Evolutionary conservation across 257 asterid species (phyloP).

Genomic region (Solanum sitiens): DNA sequence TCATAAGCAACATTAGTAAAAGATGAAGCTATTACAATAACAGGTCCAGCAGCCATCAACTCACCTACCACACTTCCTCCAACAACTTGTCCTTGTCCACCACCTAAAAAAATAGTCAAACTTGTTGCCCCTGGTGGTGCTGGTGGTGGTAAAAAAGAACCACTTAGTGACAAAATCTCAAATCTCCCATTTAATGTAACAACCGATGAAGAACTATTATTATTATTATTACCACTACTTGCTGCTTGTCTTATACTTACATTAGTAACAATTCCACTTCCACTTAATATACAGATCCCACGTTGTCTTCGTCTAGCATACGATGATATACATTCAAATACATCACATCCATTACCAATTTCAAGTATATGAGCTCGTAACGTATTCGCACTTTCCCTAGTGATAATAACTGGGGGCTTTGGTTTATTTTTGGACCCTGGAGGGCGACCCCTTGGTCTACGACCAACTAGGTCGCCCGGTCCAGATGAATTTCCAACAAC

Average conservation of each 20-base stretch:
- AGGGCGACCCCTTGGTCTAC: conserved; percentile 52
- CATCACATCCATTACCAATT: conserved; percentile 31
- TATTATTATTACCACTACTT: conserved; percentile 8
- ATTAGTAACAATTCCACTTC: conserved; percentile 39
- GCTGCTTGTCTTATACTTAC: conserved; percentile 38
- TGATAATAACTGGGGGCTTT: conserved; percentile 42
- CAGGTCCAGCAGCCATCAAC: conserved; percentile 44
- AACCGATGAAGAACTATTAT: conserved; percentile 2
- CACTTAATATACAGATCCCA: conserved; percentile 54
- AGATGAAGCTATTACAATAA: conserved; percentile 41
- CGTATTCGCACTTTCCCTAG: conserved; percentile 51
- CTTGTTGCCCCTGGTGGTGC: conserved; percentile 59
- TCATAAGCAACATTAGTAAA: conserved; percentile 57
- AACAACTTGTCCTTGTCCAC: conserved; percentile 56
- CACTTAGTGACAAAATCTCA: conserved; percentile 39
- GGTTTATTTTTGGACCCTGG: conserved; percentile 48
- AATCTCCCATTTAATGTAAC: conserved; percentile 40
- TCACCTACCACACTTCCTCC: conserved; percentile 61
- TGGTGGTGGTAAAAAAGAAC: conserved; percentile 52
- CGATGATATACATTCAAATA: conserved; percentile 31
- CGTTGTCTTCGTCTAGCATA: conserved; percentile 48
- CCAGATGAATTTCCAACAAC: conserved; percentile 7
- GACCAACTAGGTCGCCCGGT: conserved; percentile 32
- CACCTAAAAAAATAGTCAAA: conserved; percentile 38
- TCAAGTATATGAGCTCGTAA: conserved; percentile 48